These are phyloP conservation scores for Asterophora parasitica DNA, from an alignment of 768 basidiomycete genomes.

Conservation along the genomic window DNA sequence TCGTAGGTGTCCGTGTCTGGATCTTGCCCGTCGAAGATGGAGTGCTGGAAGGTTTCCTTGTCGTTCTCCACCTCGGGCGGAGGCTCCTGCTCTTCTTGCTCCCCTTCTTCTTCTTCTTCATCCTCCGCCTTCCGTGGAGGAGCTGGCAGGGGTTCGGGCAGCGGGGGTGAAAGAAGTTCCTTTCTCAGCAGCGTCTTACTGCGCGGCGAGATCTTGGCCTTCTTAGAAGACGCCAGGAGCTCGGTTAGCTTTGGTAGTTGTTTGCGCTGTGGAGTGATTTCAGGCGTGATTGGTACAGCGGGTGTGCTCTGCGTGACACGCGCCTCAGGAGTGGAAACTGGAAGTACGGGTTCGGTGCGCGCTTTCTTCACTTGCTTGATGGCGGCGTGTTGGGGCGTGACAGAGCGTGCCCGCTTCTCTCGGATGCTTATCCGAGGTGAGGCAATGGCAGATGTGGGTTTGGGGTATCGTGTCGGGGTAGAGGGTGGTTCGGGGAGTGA, in stretches of 20 bases:
- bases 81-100: background rate
- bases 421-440: background rate
- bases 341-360: slow-evolving; percentile 2
- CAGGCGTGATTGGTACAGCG: slow-evolving; percentile 20
- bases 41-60: background rate
- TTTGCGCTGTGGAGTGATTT: slow-evolving; percentile 22
- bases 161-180: background rate
- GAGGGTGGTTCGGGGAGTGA: slow-evolving; percentile 10
- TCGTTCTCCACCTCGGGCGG: background rate
- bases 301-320: slow-evolving; percentile 7
- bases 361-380: slow-evolving; percentile 12
- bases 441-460: background rate
- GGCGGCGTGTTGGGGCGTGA: slow-evolving; percentile 10
- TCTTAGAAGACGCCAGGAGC: slow-evolving; percentile 40
- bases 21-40: background rate
- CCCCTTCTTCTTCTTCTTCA: background rate
- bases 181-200: background rate
- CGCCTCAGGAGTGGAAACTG: slow-evolving; percentile 10
- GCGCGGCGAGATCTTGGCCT: slow-evolving; percentile 26
- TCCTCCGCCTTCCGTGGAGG: background rate
- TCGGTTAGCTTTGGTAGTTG: slow-evolving; percentile 36
- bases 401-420: slow-evolving; percentile 14
- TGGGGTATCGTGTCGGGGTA: slow-evolving; percentile 6
- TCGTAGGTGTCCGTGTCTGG: background rate
- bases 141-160: background rate